Evolutionary conservation across 129 eudicot species (phyloP).

Genomic region (Artemisia argyi): DNA sequence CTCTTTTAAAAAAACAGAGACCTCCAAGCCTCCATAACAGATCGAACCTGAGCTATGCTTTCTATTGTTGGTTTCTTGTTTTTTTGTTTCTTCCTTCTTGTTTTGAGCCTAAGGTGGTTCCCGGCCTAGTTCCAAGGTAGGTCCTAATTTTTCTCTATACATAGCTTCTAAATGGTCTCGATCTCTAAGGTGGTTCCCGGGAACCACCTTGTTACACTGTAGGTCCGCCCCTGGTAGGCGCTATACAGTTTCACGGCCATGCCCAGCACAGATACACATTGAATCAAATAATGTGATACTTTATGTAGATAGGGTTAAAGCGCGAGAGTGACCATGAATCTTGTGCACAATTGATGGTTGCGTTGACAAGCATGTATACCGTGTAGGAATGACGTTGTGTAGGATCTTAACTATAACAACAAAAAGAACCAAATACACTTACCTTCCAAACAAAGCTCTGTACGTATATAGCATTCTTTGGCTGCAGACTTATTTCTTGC

Average conservation of each 20-base stretch:
- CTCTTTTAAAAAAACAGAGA: no score
- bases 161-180: no score
- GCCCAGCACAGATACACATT: slow-evolving; percentile 2
- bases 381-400: neutral
- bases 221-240: no score
- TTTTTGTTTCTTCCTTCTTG: no score
- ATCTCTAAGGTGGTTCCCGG: no score
- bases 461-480: slow-evolving; percentile 79
- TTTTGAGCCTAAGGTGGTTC: no score
- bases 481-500: slow-evolving; percentile 99
- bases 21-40: no score
- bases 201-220: no score
- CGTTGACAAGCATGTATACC: slow-evolving; percentile 11
- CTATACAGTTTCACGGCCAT: slow-evolving; percentile 16
- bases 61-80: no score
- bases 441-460: slow-evolving; percentile 95
- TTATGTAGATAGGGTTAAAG: neutral
- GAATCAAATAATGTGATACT: neutral
- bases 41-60: no score
- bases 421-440: slow-evolving; percentile 12
- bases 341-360: neutral
- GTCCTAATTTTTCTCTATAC: no score
- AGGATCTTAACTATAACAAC: slow-evolving; percentile 6
- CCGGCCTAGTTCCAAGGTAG: no score
- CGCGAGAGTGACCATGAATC: neutral